These are phyloP conservation scores for Trametes cinnabarina DNA, from an alignment of 768 basidiomycete genomes.

Conservation along the genomic window DNA sequence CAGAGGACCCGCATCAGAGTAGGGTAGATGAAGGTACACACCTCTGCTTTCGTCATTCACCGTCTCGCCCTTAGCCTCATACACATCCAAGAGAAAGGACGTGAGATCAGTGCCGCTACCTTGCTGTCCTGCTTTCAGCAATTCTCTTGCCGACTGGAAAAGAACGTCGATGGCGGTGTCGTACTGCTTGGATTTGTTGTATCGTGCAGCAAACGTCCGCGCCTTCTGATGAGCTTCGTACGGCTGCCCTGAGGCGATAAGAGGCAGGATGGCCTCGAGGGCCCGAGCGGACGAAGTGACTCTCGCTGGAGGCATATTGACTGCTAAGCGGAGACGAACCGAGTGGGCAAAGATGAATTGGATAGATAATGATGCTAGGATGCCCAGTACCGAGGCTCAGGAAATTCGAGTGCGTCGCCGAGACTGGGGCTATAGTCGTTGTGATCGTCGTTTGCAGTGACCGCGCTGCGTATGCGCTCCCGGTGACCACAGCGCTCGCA, in stretches of 20 bases:
- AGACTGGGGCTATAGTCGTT: conserved; percentile 1
- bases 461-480: conserved; percentile 3
- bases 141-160: conserved; percentile 83
- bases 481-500: neutral
- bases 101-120: conserved; percentile 90
- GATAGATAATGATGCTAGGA: neutral
- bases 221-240: conserved; percentile 98
- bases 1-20: neutral
- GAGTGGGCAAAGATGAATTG: neutral
- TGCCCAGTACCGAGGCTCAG: neutral
- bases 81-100: conserved; percentile 78
- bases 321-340: neutral
- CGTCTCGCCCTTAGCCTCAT: conserved; percentile 66
- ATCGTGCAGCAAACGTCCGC: conserved; percentile 89
- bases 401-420: neutral
- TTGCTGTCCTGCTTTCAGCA: conserved; percentile 83
- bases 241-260: conserved; percentile 64
- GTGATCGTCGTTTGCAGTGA: conserved; percentile 2
- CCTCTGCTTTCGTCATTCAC: conserved; percentile 82
- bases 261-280: conserved; percentile 71
- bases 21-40: conserved; percentile 31
- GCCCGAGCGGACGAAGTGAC: conserved; percentile 56
- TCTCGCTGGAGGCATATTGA: conserved; percentile 22
- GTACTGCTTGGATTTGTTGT: conserved; percentile 75
- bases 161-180: conserved; percentile 90